A percentile compares a stretch with the other conserved stretches of the same genome.
phyloP scores from a whole-genome alignment of 148 eudicot species.

The Rhododendron simsii region DNA sequence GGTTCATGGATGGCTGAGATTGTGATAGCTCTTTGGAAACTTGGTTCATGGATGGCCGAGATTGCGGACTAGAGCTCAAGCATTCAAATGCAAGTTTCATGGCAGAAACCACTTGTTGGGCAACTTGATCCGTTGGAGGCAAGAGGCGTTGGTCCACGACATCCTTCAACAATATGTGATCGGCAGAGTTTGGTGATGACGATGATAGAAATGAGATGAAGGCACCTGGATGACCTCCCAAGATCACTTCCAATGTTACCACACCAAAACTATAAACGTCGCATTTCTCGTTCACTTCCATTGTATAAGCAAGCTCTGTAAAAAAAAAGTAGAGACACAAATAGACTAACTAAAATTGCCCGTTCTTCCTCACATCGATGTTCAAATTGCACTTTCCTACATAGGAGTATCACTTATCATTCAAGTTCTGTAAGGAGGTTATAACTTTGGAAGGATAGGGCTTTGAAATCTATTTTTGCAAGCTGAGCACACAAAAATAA shows the following conservation, averaged over 20 bases:
- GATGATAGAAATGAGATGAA: slow-evolving; percentile 8
- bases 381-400: too few species aligned
- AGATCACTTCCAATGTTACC: slow-evolving; percentile 22
- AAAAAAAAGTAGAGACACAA: background rate
- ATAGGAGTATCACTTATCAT: too few species aligned
- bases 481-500: too few species aligned
- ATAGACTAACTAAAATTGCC: too few species aligned
- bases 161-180: background rate
- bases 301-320: slow-evolving; percentile 17
- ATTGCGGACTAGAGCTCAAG: background rate
- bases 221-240: slow-evolving; percentile 26
- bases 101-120: background rate
- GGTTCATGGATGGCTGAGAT: slow-evolving; percentile 24
- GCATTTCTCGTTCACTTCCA: slow-evolving; percentile 20
- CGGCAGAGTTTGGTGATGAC: background rate
- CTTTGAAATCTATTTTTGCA: too few species aligned
- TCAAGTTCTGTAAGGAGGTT: too few species aligned
- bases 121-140: background rate
- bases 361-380: too few species aligned
- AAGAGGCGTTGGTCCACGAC: background rate
- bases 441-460: too few species aligned
- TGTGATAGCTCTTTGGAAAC: slow-evolving; percentile 5
- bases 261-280: slow-evolving; percentile 32
- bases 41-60: slow-evolving; percentile 25
- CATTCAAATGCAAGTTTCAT: background rate